Conservation (phyloP, 108 stramenopile species). For the Cyclotella atomus region DNA sequence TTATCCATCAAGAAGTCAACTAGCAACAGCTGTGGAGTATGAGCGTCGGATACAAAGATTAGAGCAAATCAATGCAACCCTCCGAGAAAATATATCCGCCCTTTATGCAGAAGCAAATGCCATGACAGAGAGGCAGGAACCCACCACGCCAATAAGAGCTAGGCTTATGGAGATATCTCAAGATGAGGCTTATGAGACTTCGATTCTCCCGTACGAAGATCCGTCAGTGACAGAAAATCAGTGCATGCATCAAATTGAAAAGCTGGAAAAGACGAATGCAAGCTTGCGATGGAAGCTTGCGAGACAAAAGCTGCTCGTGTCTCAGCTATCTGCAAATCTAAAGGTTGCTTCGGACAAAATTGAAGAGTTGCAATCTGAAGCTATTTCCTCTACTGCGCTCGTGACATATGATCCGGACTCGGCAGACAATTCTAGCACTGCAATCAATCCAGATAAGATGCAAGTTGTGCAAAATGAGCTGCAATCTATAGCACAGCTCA, state of each 20-base stretch:
- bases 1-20: background rate
- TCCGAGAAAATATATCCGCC: constrained; percentile 23
- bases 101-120: constrained; percentile 26
- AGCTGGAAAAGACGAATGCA: constrained; percentile 24
- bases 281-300: constrained; percentile 15
- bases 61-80: constrained; percentile 31
- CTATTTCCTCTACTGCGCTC: background rate
- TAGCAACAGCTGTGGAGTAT: constrained; percentile 4
- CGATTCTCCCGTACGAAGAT: background rate
- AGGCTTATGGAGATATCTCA: background rate
- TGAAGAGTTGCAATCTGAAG: constrained; percentile 4
- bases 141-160: background rate
- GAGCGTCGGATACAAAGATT: constrained; percentile 20
- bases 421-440: background rate
- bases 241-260: constrained; percentile 16
- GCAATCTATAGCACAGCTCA: constrained; percentile 14
- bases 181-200: background rate
- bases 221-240: constrained; percentile 15
- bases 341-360: constrained; percentile 43
- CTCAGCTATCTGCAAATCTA: constrained; percentile 30
- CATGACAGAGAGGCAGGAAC: background rate
- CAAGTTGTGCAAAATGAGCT: constrained; percentile 28
- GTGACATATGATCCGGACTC: background rate
- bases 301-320: constrained; percentile 26
- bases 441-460: constrained; percentile 22